Conservation (phyloP, 345 rosid species). For the Nephelium lappaceum region DNA sequence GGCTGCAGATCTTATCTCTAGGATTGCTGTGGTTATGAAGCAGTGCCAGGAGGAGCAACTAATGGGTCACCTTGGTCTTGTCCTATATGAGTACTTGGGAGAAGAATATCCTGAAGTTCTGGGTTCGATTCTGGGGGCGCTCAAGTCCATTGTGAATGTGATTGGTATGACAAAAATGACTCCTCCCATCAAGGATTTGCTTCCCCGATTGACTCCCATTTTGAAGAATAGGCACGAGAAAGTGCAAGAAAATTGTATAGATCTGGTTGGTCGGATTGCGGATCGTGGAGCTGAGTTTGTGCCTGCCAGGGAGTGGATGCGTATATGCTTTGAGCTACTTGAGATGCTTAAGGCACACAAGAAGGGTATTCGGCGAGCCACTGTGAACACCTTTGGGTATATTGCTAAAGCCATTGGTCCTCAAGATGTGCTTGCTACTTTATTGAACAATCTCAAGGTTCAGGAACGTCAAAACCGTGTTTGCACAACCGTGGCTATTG, state of each 20-base stretch:
- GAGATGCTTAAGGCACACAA: conserved; percentile 99
- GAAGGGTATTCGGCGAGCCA: conserved; percentile 96
- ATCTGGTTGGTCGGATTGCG: conserved; percentile 97
- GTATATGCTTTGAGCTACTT: conserved; percentile 96
- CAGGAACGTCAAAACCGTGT: conserved; percentile 99
- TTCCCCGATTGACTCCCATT: conserved; percentile 95
- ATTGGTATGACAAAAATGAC: conserved; percentile 99
- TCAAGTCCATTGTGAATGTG: conserved; percentile 98
- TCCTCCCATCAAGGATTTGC: conserved; percentile 98
- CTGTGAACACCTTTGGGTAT: conserved; percentile 96
- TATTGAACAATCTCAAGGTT: conserved; percentile 95
- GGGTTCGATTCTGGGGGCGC: conserved; percentile 96
- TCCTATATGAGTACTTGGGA: conserved; percentile 92
- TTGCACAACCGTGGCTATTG: conserved; percentile 97
- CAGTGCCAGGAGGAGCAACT: conserved; percentile 98
- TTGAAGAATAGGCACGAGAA: conserved; percentile 99
- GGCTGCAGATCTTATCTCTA: conserved; percentile 96
- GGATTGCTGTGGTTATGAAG: conserved; percentile 98
- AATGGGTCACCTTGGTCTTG: conserved; percentile 99
- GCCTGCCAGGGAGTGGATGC: conserved; percentile 99
- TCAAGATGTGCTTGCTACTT: conserved; percentile 95
- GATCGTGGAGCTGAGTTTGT: conserved; percentile 99
- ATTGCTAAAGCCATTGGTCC: conserved; percentile 99
- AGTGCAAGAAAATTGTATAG: conserved; percentile 98
- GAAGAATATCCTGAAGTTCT: conserved; percentile 99